phyloP scores from a whole-genome alignment of 495 filamentous ascomycete genomes.

The Cercophora scortea region DNA sequence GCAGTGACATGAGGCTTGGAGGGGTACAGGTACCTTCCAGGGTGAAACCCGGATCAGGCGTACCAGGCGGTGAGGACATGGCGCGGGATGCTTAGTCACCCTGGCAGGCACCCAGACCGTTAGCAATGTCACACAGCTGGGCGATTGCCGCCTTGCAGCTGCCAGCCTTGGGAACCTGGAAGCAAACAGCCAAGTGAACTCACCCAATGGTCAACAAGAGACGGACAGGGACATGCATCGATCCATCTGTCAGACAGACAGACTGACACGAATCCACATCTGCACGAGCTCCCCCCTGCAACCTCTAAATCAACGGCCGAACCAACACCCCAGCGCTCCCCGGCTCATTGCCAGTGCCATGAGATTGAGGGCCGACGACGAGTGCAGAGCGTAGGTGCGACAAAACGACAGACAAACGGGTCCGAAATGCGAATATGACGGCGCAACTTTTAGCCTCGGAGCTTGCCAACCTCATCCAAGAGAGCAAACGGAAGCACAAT shows the following conservation, averaged over 20 bases:
- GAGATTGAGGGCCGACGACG: too few species aligned
- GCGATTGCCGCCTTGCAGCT: too few species aligned
- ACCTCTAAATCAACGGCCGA: neutral
- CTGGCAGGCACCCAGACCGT: neutral
- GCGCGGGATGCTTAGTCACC: conserved; percentile 13
- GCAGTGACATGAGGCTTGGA: neutral
- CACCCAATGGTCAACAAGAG: too few species aligned
- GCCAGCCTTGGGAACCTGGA: neutral
- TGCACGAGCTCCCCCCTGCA: neutral
- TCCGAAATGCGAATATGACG: conserved; percentile 62
- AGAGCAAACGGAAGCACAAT: conserved; percentile 86
- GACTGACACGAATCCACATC: conserved; percentile 11
- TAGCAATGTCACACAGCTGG: too few species aligned
- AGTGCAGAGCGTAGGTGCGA: too few species aligned
- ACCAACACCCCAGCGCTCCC: too few species aligned
- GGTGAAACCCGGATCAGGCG: conserved; percentile 6
- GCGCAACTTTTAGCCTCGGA: conserved; percentile 84
- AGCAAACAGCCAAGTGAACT: too few species aligned
- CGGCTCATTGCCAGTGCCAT: too few species aligned
- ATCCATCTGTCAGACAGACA: neutral
- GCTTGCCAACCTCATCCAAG: conserved; percentile 86
- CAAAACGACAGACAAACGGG: neutral
- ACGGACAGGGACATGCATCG: neutral
- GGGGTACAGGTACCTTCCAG: too few species aligned
- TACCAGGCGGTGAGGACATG: conserved; percentile 14